Base-by-base conservation (phyloP, 495 filamentous ascomycete species). In the Penicillium flavigenum region DNA sequence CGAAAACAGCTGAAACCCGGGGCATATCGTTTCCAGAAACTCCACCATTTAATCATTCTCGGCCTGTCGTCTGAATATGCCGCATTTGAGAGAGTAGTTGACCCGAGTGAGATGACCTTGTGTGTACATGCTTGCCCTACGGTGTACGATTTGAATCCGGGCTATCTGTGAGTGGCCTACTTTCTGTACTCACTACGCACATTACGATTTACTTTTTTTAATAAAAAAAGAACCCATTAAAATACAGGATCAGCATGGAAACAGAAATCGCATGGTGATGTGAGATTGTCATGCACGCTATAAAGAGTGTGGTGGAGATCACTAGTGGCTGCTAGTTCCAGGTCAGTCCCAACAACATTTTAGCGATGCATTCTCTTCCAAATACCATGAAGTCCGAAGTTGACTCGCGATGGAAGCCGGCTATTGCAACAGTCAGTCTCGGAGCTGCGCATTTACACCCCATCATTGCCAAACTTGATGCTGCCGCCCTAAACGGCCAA, bases 341-440 rank as follows among this genome's bases (percentile, higher is more conserved):
- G 17, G 16, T 44, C 17, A 5, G 24, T 17, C 44, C 29, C 42
- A 4, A 36, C 38, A 22, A 5, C 2, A 43, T 36, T 36, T 47
- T 60, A 63, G 42, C 43, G 44, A 68, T 69, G 59, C 31, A 55
- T 51, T 59, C 54, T 2, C 48, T 63, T 20, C 59, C 64, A 17
- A 63, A 51, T 29, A 58, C 60, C 20, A 57, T 60, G 11, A 56
- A 29, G 8, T 56, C 60, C 31, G 59, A 58, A 12, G 0, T 41
- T 19, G 60, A 57, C 45, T 10, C 47, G 3, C 52, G 47, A 22
- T 70, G 67, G 64, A 65, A 53, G 51, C 63, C 65, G 10, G 67
- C 67, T 12, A 63, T 70, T 44, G 63, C 67, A 4, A 70, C 67
- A 0, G 61, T 70, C 12, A 66, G 63, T 26, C 59, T 70, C 9